phyloP scores from a whole-genome alignment of 179 eudicot genomes.

The Drosera spatulata region DNA sequence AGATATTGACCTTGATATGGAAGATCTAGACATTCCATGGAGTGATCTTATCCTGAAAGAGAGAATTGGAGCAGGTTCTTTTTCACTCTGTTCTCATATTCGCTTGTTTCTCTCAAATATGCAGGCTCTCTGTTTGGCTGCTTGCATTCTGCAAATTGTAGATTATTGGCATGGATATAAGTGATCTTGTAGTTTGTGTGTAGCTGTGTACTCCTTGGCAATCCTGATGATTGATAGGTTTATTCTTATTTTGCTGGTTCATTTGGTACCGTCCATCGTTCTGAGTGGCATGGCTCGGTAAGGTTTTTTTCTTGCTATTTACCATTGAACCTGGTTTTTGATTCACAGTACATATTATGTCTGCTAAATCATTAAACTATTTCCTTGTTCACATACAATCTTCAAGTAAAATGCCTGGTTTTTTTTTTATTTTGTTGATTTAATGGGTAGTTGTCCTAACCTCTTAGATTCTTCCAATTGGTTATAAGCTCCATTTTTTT shows the following conservation, averaged over 20 bases:
- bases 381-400: too few relatives aligned
- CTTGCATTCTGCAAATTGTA: too few relatives aligned
- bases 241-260: slow-evolving; percentile 53
- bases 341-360: too few relatives aligned
- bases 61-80: slow-evolving; percentile 80
- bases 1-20: slow-evolving; percentile 53
- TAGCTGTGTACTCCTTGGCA: too few relatives aligned
- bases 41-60: slow-evolving; percentile 71
- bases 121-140: background rate
- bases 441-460: background rate
- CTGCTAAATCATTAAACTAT: too few relatives aligned
- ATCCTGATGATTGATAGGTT: background rate
- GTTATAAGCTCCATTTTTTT: slow-evolving; percentile 2
- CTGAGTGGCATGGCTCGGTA: slow-evolving; percentile 91
- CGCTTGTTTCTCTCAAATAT: background rate
- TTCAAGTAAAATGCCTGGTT: too few relatives aligned
- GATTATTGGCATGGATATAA: too few relatives aligned
- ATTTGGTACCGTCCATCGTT: slow-evolving; percentile 94
- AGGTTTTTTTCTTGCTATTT: slow-evolving; percentile 16
- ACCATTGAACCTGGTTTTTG: background rate
- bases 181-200: too few relatives aligned
- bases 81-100: slow-evolving; percentile 5
- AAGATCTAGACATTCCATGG: slow-evolving; percentile 89
- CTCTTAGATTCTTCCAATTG: background rate
- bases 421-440: too few relatives aligned